Conservation (phyloP, 805 yeast genomes). For the Candida berthetii region DNA sequence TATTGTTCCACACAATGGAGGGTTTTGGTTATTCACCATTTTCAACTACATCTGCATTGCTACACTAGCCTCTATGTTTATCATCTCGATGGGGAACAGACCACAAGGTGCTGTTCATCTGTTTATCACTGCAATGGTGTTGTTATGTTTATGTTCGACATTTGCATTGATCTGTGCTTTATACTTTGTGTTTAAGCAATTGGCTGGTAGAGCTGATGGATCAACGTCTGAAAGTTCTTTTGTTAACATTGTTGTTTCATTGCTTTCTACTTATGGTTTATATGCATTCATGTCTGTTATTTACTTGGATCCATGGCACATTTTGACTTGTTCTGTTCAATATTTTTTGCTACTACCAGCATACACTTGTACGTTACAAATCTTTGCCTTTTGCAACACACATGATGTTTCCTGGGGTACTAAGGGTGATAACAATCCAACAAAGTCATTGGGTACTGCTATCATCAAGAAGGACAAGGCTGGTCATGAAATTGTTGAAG, state of each 20-base stretch:
- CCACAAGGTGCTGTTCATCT: conserved; percentile 92
- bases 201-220: conserved; percentile 24
- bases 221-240: conserved; percentile 38
- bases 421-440: conserved; percentile 81
- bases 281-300: conserved; percentile 76
- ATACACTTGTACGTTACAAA: conserved; percentile 87
- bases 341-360: conserved; percentile 88
- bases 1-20: conserved; percentile 60
- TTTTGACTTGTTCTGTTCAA: conserved; percentile 79
- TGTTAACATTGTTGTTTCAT: conserved; percentile 74
- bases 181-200: conserved; percentile 61
- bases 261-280: conserved; percentile 88
- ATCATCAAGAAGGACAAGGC: conserved; percentile 64
- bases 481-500: conserved; percentile 74
- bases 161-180: conserved; percentile 82
- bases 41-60: conserved; percentile 83
- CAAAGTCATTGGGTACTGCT: conserved; percentile 66
- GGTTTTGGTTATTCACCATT: conserved; percentile 75
- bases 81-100: conserved; percentile 93
- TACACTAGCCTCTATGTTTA: conserved; percentile 79
- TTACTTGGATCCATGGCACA: conserved; percentile 96
- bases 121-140: conserved; percentile 65
- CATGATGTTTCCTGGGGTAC: conserved; percentile 99
- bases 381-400: conserved; percentile 95
- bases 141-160: conserved; percentile 71